phyloP scores from a whole-genome alignment of 257 asterid genomes.

The Vinca minor region DNA sequence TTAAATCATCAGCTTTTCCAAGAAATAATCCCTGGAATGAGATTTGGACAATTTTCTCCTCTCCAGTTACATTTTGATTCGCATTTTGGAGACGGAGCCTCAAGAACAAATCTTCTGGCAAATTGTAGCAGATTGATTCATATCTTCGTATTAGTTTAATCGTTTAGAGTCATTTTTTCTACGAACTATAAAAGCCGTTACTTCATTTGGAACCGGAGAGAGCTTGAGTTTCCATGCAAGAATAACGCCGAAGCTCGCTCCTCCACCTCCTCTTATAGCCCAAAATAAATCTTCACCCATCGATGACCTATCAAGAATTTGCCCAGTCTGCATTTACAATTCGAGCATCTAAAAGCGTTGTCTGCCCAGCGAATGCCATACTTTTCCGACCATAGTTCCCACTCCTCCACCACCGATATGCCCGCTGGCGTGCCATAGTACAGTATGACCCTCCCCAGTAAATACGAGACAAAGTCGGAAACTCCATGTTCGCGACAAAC shows the following conservation, averaged over 20 bases:
- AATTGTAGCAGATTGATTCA: background rate
- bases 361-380: conserved; percentile 19
- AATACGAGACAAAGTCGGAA: too few species aligned
- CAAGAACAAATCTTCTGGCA: conserved; percentile 12
- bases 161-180: background rate
- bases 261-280: conserved; percentile 23
- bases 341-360: too few species aligned
- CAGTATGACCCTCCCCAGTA: conserved; percentile 18
- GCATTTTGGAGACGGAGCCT: conserved; percentile 12
- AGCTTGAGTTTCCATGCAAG: conserved; percentile 20
- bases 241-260: conserved; percentile 20
- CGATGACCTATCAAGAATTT: too few species aligned
- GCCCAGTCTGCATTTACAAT: too few species aligned
- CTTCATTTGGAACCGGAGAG: background rate
- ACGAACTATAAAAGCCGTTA: conserved; percentile 5
- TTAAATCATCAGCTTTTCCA: conserved; percentile 3
- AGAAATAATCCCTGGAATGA: conserved; percentile 14
- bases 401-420: conserved; percentile 17
- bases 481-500: too few species aligned
- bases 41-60: conserved; percentile 3
- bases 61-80: background rate
- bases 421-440: conserved; percentile 14
- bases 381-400: conserved; percentile 7
- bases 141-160: too few species aligned
- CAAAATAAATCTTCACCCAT: too few species aligned